Conservation (phyloP, 345 rosid genomes). For the Melaleuca quinquenervia region DNA sequence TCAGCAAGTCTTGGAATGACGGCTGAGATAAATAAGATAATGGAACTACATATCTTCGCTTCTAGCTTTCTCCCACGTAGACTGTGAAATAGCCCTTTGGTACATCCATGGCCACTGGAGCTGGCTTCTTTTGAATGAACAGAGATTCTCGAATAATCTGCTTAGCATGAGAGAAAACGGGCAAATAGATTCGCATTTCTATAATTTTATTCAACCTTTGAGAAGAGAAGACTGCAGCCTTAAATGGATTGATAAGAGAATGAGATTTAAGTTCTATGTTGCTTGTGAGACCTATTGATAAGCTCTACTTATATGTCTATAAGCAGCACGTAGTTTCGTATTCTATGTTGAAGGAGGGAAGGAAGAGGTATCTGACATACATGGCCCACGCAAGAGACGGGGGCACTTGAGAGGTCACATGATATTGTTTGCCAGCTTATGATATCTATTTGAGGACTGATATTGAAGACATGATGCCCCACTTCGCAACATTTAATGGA, state of each 20-base stretch:
- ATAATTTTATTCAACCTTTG: neutral
- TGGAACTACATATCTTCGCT: slow-evolving; percentile 22
- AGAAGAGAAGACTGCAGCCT: neutral
- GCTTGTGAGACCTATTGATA: neutral
- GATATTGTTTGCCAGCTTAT: neutral
- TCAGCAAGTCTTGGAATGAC: slow-evolving; percentile 19
- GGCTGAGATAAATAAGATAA: slow-evolving; percentile 17
- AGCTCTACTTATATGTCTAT: neutral
- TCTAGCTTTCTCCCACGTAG: slow-evolving; percentile 24
- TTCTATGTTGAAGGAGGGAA: neutral
- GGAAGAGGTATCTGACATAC: neutral
- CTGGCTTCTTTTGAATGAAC: neutral
- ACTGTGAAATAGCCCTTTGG: slow-evolving; percentile 23
- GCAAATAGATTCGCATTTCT: neutral
- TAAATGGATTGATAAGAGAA: neutral
- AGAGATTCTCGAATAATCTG: neutral
- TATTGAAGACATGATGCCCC: neutral
- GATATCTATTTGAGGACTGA: neutral
- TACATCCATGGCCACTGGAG: neutral
- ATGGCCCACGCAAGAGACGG: neutral
- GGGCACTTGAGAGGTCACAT: neutral
- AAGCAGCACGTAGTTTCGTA: neutral
- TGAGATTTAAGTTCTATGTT: neutral
- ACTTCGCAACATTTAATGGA: neutral
- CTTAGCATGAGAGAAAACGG: neutral